These are phyloP conservation scores for Marasmius sp. DNA, from an alignment of 1,284 basidiomycete genomes.

Conservation along the genomic window DNA sequence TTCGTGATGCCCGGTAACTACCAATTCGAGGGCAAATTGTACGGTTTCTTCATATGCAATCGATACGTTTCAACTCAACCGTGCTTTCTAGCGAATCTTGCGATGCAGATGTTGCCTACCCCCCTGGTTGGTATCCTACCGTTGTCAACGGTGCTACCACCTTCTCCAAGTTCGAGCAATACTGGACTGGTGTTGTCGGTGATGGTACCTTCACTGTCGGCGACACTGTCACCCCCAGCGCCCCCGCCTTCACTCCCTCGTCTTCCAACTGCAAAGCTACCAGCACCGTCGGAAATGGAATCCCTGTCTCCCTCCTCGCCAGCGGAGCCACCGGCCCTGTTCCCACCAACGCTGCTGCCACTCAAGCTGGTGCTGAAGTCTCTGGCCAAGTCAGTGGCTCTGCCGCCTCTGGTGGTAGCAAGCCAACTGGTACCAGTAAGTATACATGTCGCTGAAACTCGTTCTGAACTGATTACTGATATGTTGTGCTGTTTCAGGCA, in stretches of 20 bases:
- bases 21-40: constrained; percentile 39
- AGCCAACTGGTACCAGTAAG: neutral
- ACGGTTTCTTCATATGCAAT: constrained; percentile 12
- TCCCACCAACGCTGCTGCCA: constrained; percentile 6
- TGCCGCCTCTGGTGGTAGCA: neutral
- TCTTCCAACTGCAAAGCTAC: constrained; percentile 38
- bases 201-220: constrained; percentile 22
- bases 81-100: constrained; percentile 32
- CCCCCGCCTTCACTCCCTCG: constrained; percentile 31
- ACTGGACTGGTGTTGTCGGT: constrained; percentile 35
- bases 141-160: constrained; percentile 32
- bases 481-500: neutral
- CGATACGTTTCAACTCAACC: neutral
- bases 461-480: no score
- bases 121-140: constrained; percentile 42
- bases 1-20: constrained; percentile 34
- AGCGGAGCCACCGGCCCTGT: constrained; percentile 13
- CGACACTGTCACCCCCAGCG: constrained; percentile 33
- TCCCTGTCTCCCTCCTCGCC: constrained; percentile 30
- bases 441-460: no score
- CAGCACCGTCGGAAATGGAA: constrained; percentile 35
- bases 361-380: constrained; percentile 5
- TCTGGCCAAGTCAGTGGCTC: neutral
- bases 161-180: constrained; percentile 42
- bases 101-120: constrained; percentile 43